Evolutionary conservation across 2,329 filamentous ascomycete genomes (phyloP).

Genomic region (Calycina herbarum): DNA sequence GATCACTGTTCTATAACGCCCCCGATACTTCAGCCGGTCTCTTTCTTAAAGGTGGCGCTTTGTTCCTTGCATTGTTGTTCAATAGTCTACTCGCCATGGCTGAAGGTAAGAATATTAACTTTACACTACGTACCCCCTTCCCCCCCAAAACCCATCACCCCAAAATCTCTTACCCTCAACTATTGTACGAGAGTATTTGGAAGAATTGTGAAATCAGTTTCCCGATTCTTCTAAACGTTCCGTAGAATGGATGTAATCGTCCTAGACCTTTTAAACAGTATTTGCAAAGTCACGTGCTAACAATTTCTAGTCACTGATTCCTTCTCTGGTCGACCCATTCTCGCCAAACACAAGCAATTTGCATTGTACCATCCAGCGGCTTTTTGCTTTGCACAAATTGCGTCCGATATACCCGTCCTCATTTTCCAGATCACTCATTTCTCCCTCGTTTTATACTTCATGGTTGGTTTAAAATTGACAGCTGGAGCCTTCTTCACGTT

Average conservation of each 20-base stretch:
- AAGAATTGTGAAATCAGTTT: background rate
- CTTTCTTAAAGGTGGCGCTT: slow-evolving; percentile 62
- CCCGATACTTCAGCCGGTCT: slow-evolving; percentile 57
- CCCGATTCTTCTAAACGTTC: too few species aligned
- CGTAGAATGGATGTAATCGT: too few species aligned
- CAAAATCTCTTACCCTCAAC: too few species aligned
- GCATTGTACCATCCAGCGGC: slow-evolving; percentile 58
- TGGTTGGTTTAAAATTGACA: slow-evolving; percentile 54
- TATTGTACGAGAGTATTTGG: background rate
- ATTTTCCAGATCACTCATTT: slow-evolving; percentile 60
- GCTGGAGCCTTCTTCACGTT: slow-evolving; percentile 62
- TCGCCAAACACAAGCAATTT: slow-evolving; percentile 59
- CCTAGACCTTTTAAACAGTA: too few species aligned
- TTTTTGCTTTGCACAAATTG: slow-evolving; percentile 58
- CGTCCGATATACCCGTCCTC: slow-evolving; percentile 56
- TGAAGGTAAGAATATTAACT: slow-evolving; percentile 41
- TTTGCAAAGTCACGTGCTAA: background rate
- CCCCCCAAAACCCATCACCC: too few species aligned
- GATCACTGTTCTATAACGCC: slow-evolving; percentile 68
- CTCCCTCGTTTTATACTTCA: slow-evolving; percentile 61
- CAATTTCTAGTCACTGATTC: slow-evolving; percentile 53
- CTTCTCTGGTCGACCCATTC: slow-evolving; percentile 58
- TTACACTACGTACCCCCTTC: background rate
- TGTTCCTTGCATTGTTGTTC: slow-evolving; percentile 65
- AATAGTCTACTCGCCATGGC: slow-evolving; percentile 63